Evolutionary conservation across 805 yeast genomes (phyloP).

Genomic region (Starmerella powellii): DNA sequence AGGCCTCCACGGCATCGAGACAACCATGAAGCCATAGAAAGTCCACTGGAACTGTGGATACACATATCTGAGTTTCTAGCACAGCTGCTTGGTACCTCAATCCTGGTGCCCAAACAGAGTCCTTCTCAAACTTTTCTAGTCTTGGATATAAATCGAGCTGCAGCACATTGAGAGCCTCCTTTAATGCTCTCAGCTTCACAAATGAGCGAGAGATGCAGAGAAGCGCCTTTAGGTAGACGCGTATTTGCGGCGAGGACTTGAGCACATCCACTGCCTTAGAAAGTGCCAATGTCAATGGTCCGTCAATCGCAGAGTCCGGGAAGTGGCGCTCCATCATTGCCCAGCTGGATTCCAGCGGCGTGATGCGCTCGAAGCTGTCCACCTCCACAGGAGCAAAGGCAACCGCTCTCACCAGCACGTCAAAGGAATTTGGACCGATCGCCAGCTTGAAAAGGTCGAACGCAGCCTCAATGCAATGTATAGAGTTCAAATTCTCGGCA

Average conservation of each 20-base stretch:
- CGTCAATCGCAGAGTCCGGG: not conserved
- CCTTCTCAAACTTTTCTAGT: no score
- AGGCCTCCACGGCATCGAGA: not conserved
- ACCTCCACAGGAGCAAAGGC: not conserved
- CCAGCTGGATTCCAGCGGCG: not conserved
- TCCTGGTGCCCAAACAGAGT: not conserved
- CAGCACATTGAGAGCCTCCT: no score
- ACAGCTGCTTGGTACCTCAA: not conserved
- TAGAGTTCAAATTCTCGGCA: not conserved
- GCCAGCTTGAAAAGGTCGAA: constrained; percentile 2
- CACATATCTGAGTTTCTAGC: not conserved
- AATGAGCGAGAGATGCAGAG: no score
- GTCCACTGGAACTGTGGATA: not conserved
- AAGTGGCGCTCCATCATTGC: not conserved
- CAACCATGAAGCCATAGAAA: not conserved
- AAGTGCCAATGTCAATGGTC: no score
- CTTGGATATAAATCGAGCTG: no score
- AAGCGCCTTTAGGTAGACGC: not conserved
- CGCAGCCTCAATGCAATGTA: constrained; percentile 5
- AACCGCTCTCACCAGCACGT: not conserved
- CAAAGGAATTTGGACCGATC: not conserved
- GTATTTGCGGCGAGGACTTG: not conserved
- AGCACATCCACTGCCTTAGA: not conserved
- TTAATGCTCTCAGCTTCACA: not conserved
- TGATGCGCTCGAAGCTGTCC: constrained; percentile 1